Conservation (phyloP, 352 stramenopile genomes). For the Blastocystis sp. region DNA sequence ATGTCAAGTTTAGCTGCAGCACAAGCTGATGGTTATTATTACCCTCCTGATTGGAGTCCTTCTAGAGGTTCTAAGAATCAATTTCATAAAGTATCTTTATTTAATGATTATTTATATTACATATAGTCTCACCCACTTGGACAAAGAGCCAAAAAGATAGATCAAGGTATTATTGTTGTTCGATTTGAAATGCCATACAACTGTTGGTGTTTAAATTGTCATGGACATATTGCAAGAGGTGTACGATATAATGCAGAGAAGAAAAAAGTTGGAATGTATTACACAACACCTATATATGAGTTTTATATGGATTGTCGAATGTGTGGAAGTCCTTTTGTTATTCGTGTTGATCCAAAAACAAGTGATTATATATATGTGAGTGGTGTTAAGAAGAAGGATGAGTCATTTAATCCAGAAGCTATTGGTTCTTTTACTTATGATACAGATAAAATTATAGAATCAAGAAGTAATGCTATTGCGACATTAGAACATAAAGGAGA, state of each 20-base stretch:
- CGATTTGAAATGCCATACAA: slow-evolving; percentile 91
- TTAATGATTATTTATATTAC: slow-evolving; percentile 48
- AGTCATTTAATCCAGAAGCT: slow-evolving; percentile 43
- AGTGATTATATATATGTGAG: slow-evolving; percentile 61
- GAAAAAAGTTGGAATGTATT: slow-evolving; percentile 62
- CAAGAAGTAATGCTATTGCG: slow-evolving; percentile 54
- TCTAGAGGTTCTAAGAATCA: slow-evolving; percentile 62
- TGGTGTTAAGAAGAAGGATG: slow-evolving; percentile 65
- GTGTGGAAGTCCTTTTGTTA: slow-evolving; percentile 62
- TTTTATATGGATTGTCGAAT: slow-evolving; percentile 73
- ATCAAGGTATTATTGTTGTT: slow-evolving; percentile 68
- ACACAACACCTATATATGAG: slow-evolving; percentile 71
- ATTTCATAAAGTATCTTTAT: slow-evolving; percentile 50
- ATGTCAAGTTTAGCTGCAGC: slow-evolving; percentile 85
- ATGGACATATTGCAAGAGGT: slow-evolving; percentile 50
- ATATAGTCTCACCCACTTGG: slow-evolving; percentile 51
- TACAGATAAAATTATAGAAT: slow-evolving; percentile 42
- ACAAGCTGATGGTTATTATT: slow-evolving; percentile 91
- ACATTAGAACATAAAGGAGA: slow-evolving; percentile 56
- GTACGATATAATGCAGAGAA: slow-evolving; percentile 90
- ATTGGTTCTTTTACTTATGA: slow-evolving; percentile 28
- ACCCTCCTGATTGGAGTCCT: slow-evolving; percentile 68
- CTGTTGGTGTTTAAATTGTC: slow-evolving; percentile 64
- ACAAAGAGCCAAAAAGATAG: slow-evolving; percentile 62
- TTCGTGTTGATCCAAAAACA: slow-evolving; percentile 79